Evolutionary conservation across 352 stramenopile genomes (phyloP).

Genomic region (Pythium oligandrum): DNA sequence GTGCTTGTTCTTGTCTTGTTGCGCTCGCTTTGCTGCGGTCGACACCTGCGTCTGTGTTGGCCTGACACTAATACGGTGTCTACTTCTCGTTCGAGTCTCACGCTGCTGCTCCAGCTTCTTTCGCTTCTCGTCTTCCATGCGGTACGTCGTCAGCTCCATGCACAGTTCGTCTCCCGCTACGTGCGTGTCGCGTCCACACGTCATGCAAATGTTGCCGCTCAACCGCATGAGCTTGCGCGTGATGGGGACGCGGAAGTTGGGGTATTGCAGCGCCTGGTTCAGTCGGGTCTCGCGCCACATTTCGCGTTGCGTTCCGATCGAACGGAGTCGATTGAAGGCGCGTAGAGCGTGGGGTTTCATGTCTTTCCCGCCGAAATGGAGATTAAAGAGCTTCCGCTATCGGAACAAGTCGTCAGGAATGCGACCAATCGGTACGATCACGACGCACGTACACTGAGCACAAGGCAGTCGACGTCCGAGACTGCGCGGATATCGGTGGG

Average conservation of each 20-base stretch:
- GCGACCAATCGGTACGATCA: background rate
- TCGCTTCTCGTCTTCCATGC: conserved; percentile 60
- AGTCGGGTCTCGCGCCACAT: conserved; percentile 74
- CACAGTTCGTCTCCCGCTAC: conserved; percentile 74
- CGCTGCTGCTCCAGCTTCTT: conserved; percentile 43
- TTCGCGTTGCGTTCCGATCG: conserved; percentile 50
- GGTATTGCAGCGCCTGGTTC: conserved; percentile 61
- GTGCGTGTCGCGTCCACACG: conserved; percentile 65
- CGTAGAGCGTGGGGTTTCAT: conserved; percentile 51
- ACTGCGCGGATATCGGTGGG: conserved; percentile 72
- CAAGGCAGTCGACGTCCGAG: conserved; percentile 64
- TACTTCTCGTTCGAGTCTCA: conserved; percentile 30
- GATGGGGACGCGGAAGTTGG: conserved; percentile 64
- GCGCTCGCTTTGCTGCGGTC: background rate
- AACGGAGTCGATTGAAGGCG: conserved; percentile 39
- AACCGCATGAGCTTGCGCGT: conserved; percentile 83
- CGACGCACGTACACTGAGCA: conserved; percentile 48
- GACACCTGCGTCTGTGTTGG: conserved; percentile 5
- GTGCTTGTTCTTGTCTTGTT: conserved; percentile 5
- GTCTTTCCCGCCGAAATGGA: conserved; percentile 65
- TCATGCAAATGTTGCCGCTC: conserved; percentile 73
- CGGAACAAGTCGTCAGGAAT: background rate
- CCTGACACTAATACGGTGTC: conserved; percentile 46
- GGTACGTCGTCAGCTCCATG: conserved; percentile 64
- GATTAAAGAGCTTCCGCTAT: conserved; percentile 72